phyloP scores from a whole-genome alignment of 148 eudicot genomes.

The Silene latifolia region DNA sequence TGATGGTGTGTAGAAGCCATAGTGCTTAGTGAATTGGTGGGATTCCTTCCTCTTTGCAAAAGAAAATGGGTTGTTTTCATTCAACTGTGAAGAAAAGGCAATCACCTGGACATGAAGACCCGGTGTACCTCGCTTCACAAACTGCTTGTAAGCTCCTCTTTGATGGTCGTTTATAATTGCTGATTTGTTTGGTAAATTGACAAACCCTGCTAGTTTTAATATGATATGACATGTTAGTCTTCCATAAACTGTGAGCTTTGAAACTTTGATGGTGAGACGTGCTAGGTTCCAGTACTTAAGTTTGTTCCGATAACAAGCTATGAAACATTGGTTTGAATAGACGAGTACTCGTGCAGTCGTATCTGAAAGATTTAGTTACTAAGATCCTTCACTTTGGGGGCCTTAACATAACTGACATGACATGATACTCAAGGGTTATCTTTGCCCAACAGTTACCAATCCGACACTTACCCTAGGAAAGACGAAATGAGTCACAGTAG shows the following conservation, averaged over 20 bases:
- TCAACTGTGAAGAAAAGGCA: conserved; percentile 45
- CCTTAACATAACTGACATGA: not conserved
- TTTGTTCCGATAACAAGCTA: too few relatives aligned
- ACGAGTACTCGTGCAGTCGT: not conserved
- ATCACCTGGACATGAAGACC: conserved; percentile 63
- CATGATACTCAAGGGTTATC: too few relatives aligned
- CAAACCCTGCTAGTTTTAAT: not conserved
- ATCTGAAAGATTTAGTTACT: not conserved
- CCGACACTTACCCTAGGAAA: too few relatives aligned
- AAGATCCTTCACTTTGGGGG: not conserved
- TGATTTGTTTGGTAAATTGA: too few relatives aligned
- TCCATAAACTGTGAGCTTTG: not conserved
- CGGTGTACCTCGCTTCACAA: conserved; percentile 64
- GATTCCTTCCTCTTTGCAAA: conserved; percentile 25
- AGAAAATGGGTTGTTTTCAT: conserved; percentile 72
- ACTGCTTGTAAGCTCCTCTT: conserved; percentile 71
- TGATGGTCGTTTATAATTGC: not conserved
- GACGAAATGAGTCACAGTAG: too few relatives aligned
- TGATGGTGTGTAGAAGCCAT: conserved; percentile 29
- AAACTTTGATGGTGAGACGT: too few relatives aligned
- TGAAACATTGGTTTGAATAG: not conserved
- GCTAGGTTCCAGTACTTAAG: too few relatives aligned
- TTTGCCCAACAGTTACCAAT: too few relatives aligned
- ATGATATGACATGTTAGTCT: not conserved
- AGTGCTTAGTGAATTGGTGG: conserved; percentile 21